Base-by-base conservation (phyloP, 768 basidiomycete genomes). In the Boletus subparvulus region DNA sequence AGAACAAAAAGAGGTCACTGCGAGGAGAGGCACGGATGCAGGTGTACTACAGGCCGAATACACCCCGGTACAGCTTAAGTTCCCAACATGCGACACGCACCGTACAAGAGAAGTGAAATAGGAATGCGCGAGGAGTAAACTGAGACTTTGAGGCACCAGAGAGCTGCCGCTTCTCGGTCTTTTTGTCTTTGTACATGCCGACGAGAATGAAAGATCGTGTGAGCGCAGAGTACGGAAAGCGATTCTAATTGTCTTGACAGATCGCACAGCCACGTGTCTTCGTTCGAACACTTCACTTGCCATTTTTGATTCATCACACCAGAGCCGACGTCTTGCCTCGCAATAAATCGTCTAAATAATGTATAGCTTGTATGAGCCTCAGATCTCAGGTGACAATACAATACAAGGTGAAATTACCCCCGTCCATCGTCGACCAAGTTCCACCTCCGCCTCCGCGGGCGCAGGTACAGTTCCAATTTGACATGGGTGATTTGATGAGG, bases 191-290 rank as follows among this genome's bases (percentile, higher is more conserved):
- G 21, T 21, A 21, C 21, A 21, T 21, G 21, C 21, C 21, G 21
- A 21, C 21, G 21, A 21, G 21, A 21, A 21, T 21, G 21, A 21
- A 21, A 21, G 21, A 28, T 6, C 3, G 6, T 28, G 26, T 48
- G 43, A 43, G 4, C 16, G 43, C 24, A 16, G 28, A 41, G 26
- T 32, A 36, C 57, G 58, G 41, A 36, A 59, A 44, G 26, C 26
- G 6, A 19, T 19, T 41, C 54, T 58, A 61, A 68, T 68, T 69
- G 68, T 67, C 28, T 62, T 59, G 57, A 58, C 52, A 47, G 53
- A 41, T 39, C 13, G 46, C 55, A 69, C 63, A 61, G 61, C 57
- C 68, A 65, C 62, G 37, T n/a, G 19, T 33, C 28, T 26, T 14
- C 7, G 6, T 36, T 10, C 45, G 32, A 66, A 55, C 60, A 69